Conservation (phyloP, 306 rosid species). For the Begonia masoniana region DNA sequence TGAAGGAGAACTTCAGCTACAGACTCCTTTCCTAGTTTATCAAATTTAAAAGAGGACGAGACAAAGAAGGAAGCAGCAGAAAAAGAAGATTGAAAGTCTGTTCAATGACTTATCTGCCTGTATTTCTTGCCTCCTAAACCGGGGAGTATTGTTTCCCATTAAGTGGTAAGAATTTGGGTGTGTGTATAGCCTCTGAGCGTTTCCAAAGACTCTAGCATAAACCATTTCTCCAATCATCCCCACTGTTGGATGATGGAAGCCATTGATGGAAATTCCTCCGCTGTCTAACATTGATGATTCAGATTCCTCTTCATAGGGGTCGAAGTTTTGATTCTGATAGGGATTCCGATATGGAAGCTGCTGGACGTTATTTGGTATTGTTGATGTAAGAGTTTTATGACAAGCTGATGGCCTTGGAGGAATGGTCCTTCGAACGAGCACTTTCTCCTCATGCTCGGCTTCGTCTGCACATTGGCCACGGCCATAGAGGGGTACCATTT, state of each 20-base stretch:
- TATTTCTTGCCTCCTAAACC: conserved; percentile 80
- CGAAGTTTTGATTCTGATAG: conserved; percentile 39
- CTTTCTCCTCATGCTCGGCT: conserved; percentile 17
- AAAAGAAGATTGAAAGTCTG: conserved; percentile 70
- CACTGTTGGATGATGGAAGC: conserved; percentile 33
- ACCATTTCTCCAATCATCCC: conserved; percentile 81
- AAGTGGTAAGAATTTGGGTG: conserved; percentile 45
- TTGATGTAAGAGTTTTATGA: conserved; percentile 17
- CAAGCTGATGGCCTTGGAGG: conserved; percentile 86
- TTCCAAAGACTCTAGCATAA: conserved; percentile 57
- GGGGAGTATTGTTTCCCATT: conserved; percentile 29
- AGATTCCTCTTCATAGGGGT: conserved; percentile 33
- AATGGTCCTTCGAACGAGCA: conserved; percentile 19
- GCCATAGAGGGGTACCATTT: conserved; percentile 82
- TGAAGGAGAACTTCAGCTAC: no score
- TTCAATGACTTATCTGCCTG: conserved; percentile 67
- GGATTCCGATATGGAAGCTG: conserved; percentile 75
- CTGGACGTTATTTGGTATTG: conserved; percentile 14
- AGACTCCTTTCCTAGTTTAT: no score
- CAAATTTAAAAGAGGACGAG: conserved; percentile 52
- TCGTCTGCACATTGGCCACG: conserved; percentile 38
- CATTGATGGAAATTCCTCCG: conserved; percentile 25
- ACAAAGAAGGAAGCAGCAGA: conserved; percentile 74
- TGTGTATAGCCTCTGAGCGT: conserved; percentile 28
- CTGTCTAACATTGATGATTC: conserved; percentile 33